Conservation (phyloP, 176 grass and related monocot species). For the Lolium rigidum region DNA sequence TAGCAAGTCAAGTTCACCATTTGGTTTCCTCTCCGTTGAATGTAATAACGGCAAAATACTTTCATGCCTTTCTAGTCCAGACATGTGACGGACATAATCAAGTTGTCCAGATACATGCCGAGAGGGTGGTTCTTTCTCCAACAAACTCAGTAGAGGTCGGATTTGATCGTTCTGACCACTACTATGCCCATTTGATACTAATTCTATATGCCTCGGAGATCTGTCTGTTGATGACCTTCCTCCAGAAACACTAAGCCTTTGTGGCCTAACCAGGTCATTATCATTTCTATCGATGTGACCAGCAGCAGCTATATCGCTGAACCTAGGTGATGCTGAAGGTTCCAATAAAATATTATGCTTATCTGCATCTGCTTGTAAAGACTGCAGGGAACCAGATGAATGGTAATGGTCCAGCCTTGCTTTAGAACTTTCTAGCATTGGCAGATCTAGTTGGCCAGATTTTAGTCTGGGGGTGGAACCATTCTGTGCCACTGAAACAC, state of each 20-base stretch:
- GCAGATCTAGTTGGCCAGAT: constrained; percentile 75
- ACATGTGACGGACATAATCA: constrained; percentile 81
- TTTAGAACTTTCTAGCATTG: constrained; percentile 57
- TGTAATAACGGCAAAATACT: constrained; percentile 96
- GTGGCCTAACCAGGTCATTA: constrained; percentile 63
- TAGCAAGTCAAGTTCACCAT: constrained; percentile 91
- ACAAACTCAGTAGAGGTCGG: constrained; percentile 85
- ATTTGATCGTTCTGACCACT: constrained; percentile 76
- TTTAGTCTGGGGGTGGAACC: constrained; percentile 71
- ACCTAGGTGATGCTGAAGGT: constrained; percentile 62
- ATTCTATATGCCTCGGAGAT: constrained; percentile 82
- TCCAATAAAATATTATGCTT: constrained; percentile 61
- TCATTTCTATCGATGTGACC: constrained; percentile 65
- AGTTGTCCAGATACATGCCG: constrained; percentile 97
- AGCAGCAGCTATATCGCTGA: constrained; percentile 53
- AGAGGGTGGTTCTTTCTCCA: constrained; percentile 96
- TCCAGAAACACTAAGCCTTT: constrained; percentile 62
- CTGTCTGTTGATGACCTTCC: constrained; percentile 85
- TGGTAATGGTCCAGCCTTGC: constrained; percentile 63
- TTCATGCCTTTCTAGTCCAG: constrained; percentile 95
- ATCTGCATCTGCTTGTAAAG: constrained; percentile 67
- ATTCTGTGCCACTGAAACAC: constrained; percentile 75
- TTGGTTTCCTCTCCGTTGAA: constrained; percentile 85
- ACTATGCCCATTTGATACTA: constrained; percentile 66
- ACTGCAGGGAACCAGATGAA: constrained; percentile 60